Conservation (phyloP, 306 rosid genomes). For the Trifolium pratense region DNA sequence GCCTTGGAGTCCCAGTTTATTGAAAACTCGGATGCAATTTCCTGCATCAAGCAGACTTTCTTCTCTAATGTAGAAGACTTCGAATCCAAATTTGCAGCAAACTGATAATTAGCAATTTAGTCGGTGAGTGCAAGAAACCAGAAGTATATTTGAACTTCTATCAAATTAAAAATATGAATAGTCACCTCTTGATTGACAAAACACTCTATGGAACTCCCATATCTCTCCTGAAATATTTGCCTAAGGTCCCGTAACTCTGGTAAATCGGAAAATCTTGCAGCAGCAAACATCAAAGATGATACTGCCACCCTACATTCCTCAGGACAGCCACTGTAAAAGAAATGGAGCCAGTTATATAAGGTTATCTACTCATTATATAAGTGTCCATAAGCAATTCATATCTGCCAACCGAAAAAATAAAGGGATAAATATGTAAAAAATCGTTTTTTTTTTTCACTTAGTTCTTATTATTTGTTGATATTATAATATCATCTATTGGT, state of each 20-base stretch:
- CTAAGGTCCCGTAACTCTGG: conserved; percentile 95
- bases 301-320: conserved; percentile 89
- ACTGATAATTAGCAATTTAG: conserved; percentile 54
- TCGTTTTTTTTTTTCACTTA: too few species aligned
- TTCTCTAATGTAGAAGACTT: conserved; percentile 77
- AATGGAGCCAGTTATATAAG: conserved; percentile 37
- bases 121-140: conserved; percentile 40
- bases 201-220: conserved; percentile 61
- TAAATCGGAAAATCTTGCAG: conserved; percentile 94
- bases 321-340: conserved; percentile 78
- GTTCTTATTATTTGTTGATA: background rate
- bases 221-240: conserved; percentile 85
- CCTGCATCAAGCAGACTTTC: conserved; percentile 78
- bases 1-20: conserved; percentile 81
- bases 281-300: conserved; percentile 86
- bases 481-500: background rate
- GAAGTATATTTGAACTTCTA: conserved; percentile 24
- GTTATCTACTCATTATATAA: conserved; percentile 4
- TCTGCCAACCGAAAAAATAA: conserved; percentile 20
- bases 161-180: conserved; percentile 12
- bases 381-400: conserved; percentile 17
- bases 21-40: conserved; percentile 75
- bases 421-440: background rate
- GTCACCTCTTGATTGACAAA: conserved; percentile 71
- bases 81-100: conserved; percentile 73